These are phyloP conservation scores for Aaosphaeria arxii DNA, from an alignment of 2,329 filamentous ascomycete genomes.

Conservation along the genomic window DNA sequence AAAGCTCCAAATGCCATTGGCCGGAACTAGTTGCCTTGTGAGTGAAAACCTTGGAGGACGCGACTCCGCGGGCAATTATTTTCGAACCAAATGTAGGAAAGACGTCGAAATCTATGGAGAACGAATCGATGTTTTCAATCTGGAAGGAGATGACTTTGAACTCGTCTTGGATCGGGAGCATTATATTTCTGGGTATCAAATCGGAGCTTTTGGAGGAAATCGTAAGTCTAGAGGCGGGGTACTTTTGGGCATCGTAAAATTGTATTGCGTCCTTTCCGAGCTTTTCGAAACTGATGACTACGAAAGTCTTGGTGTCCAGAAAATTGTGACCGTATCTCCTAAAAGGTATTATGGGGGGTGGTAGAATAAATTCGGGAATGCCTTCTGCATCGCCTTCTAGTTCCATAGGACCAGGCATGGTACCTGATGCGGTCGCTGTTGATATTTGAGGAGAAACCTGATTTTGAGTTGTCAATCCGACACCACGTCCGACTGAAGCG, in stretches of 20 bases:
- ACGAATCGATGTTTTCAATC: constrained; percentile 87
- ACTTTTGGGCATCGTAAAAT: constrained; percentile 98
- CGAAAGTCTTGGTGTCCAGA: constrained; percentile 93
- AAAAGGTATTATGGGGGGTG: constrained; percentile 92
- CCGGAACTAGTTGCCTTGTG: constrained; percentile 72
- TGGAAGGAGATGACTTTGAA: constrained; percentile 93
- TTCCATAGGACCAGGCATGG: constrained; percentile 40
- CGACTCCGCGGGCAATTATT: constrained; percentile 93
- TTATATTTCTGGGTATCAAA: constrained; percentile 92
- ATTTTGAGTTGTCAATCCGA: constrained; percentile 29
- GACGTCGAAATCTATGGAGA: constrained; percentile 94
- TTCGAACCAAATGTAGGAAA: constrained; percentile 97
- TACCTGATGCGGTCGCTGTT: constrained; percentile 32
- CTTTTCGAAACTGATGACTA: constrained; percentile 86
- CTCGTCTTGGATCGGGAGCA: constrained; percentile 94
- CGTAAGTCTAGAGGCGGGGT: constrained; percentile 89
- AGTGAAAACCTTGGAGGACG: constrained; percentile 81
- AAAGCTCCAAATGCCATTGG: constrained; percentile 80
- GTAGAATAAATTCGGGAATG: constrained; percentile 87
- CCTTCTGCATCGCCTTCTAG: constrained; percentile 78
- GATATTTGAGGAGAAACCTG: constrained; percentile 43
- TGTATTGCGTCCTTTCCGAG: constrained; percentile 70
- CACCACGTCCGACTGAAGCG: constrained; percentile 49
- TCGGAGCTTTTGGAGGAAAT: constrained; percentile 97
- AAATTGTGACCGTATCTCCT: constrained; percentile 97